Base-by-base conservation (phyloP, 441 rosid genomes). In the Cnidoscolus chayamansa region DNA sequence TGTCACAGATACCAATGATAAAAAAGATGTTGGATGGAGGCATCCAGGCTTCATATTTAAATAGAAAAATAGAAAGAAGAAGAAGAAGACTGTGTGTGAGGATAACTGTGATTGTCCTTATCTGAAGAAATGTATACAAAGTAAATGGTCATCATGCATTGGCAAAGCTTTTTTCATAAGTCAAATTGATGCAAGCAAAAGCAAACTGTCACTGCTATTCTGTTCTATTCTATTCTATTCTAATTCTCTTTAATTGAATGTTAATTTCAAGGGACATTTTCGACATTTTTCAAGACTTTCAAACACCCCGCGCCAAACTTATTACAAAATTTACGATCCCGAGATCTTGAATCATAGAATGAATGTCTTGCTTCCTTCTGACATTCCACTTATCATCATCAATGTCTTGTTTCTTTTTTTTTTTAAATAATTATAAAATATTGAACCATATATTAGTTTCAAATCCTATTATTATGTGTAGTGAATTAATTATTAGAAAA, bases 21-120 rank as follows among this genome's bases (percentile, higher is more conserved):
- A 48, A 78, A 80, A 83, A 76, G 78, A 66, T 79, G 80, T 61
- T 69, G 48, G 71, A 32, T 63, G 83, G 79, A 59, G 35, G 68
- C 37, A 74, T 68, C 57, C 66, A 57, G 3, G 40, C 40, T 35
- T 2, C 40, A 35, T 35, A 32, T 47, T 30, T 37, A 0, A 43
- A 32, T 7, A 37, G 51, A 30, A 37, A 32, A 32, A 67, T 11
- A 17, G 0, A 10, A 69, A 19, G 3, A 66, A 67, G 17, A 54
- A 51, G 57, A 35, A 45, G 1, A 10, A 58, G 0, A 0, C 25
- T 2, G n/a, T 35, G 2, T 35, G 45, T 3, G 31, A 35, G 10
- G 47, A 72, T 69, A 68, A 74, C 67, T 68, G 67, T 10, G 72
- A 74, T 78, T 81, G 69, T 54, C 72, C 56, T 67, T 70, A 76